Percentiles rank a stretch among this genome's conserved stretches.
phyloP scores from a whole-genome alignment of 345 rosid genomes.

The Draba incana region DNA sequence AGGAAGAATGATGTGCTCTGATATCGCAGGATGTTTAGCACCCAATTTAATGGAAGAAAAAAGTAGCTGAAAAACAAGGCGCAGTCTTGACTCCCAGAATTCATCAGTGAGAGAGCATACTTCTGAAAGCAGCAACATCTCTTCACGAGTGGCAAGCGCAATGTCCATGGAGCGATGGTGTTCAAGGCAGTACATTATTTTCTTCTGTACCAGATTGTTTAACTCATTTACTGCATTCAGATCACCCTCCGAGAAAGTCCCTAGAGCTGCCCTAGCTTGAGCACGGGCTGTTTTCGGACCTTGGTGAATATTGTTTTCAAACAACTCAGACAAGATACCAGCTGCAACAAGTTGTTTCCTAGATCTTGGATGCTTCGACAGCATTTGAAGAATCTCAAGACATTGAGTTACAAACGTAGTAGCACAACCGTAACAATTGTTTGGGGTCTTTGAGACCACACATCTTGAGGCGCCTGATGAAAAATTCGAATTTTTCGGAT shows the following conservation, averaged over 20 bases:
- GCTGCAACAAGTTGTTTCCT: constrained; percentile 92
- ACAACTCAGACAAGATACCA: constrained; percentile 86
- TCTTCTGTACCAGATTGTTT: constrained; percentile 87
- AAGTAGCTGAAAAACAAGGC: constrained; percentile 88
- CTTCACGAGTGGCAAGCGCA: constrained; percentile 91
- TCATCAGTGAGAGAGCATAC: constrained; percentile 96
- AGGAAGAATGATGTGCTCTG: constrained; percentile 97
- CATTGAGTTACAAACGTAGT: constrained; percentile 92
- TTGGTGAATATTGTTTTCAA: constrained; percentile 97
- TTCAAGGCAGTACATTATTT: constrained; percentile 96
- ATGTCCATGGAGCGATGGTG: constrained; percentile 99
- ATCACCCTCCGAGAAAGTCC: constrained; percentile 96
- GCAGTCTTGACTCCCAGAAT: constrained; percentile 96
- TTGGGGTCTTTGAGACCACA: constrained; percentile 85
- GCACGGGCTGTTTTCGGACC: constrained; percentile 91
- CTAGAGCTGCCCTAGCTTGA: constrained; percentile 93
- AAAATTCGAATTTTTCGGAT: constrained; percentile 79
- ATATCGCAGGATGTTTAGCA: constrained; percentile 97
- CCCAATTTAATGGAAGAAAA: constrained; percentile 96
- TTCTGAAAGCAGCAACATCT: constrained; percentile 90
- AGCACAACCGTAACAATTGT: constrained; percentile 98
- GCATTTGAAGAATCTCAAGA: constrained; percentile 83
- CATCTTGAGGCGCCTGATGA: constrained; percentile 66
- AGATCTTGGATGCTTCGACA: constrained; percentile 75
- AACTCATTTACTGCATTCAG: constrained; percentile 77